These are phyloP conservation scores for Coprinopsis sp. DNA, from an alignment of 768 basidiomycete species.

Conservation along the genomic window DNA sequence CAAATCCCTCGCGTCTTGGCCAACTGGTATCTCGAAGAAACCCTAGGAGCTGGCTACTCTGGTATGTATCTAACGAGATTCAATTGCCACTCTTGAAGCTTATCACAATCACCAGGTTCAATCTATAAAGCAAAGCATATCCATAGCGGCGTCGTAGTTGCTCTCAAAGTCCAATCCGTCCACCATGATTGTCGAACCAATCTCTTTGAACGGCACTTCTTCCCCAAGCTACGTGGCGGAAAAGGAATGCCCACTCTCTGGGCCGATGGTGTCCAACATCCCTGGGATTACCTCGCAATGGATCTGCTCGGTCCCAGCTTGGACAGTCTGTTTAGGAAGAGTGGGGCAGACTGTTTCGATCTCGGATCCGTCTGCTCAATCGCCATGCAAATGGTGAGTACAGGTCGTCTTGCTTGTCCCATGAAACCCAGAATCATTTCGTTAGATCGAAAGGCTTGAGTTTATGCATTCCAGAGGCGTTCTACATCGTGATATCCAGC, in stretches of 20 bases:
- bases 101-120: slow-evolving; percentile 42
- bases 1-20: slow-evolving; percentile 40
- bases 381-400: slow-evolving; percentile 70
- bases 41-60: slow-evolving; percentile 70
- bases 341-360: slow-evolving; percentile 57
- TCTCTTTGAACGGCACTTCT: slow-evolving; percentile 61
- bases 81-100: neutral
- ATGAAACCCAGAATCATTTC: slow-evolving; percentile 7
- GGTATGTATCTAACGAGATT: slow-evolving; percentile 34
- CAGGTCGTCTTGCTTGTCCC: slow-evolving; percentile 2
- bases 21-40: slow-evolving; percentile 57
- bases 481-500: slow-evolving; percentile 74
- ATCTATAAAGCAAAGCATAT: slow-evolving; percentile 63
- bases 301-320: slow-evolving; percentile 69
- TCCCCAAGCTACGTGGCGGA: slow-evolving; percentile 67
- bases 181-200: slow-evolving; percentile 77
- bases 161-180: slow-evolving; percentile 67
- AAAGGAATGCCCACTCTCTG: slow-evolving; percentile 72
- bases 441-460: slow-evolving; percentile 65
- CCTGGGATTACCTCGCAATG: slow-evolving; percentile 73
- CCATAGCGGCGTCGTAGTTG: slow-evolving; percentile 54
- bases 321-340: slow-evolving; percentile 54
- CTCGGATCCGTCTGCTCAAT: slow-evolving; percentile 68
- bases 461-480: slow-evolving; percentile 73
- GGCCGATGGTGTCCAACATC: slow-evolving; percentile 51